Evolutionary conservation across 2,329 filamentous ascomycete genomes (phyloP).

Genomic region (Diaporthe sp.): DNA sequence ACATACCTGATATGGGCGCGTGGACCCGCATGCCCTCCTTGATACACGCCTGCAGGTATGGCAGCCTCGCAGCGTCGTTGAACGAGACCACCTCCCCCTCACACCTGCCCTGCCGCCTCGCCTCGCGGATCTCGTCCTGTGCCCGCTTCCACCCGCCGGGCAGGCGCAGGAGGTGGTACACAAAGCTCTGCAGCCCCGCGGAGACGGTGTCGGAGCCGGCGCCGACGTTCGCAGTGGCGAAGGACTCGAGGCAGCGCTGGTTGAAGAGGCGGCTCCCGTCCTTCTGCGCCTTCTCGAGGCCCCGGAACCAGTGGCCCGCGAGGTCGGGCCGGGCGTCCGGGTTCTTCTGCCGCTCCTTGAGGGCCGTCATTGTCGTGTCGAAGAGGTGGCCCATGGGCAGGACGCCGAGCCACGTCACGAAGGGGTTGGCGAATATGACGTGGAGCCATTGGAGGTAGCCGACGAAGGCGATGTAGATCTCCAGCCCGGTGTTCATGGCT

Average conservation of each 20-base stretch:
- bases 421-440: conserved; percentile 45
- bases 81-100: conserved; percentile 41
- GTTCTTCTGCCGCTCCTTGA: conserved; percentile 43
- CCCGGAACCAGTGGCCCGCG: conserved; percentile 45
- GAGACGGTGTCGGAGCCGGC: conserved; percentile 44
- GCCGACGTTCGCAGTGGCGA: conserved; percentile 41
- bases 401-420: conserved; percentile 45
- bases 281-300: conserved; percentile 40
- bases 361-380: conserved; percentile 43
- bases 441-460: conserved; percentile 46
- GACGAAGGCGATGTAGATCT: conserved; percentile 41
- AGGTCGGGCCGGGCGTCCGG: conserved; percentile 44
- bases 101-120: conserved; percentile 34
- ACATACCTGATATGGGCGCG: conserved; percentile 29
- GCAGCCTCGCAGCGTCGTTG: conserved; percentile 47
- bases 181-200: conserved; percentile 43
- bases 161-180: conserved; percentile 45
- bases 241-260: conserved; percentile 38
- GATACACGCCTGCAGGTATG: conserved; percentile 51
- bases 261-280: conserved; percentile 36
- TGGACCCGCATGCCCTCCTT: conserved; percentile 49
- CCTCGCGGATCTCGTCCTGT: conserved; percentile 43
- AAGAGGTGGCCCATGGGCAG: conserved; percentile 47
- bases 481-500: conserved; percentile 39
- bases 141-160: conserved; percentile 40